Evolutionary conservation across 2,329 filamentous ascomycete genomes (phyloP).

Genomic region (Alternaria conjuncta): DNA sequence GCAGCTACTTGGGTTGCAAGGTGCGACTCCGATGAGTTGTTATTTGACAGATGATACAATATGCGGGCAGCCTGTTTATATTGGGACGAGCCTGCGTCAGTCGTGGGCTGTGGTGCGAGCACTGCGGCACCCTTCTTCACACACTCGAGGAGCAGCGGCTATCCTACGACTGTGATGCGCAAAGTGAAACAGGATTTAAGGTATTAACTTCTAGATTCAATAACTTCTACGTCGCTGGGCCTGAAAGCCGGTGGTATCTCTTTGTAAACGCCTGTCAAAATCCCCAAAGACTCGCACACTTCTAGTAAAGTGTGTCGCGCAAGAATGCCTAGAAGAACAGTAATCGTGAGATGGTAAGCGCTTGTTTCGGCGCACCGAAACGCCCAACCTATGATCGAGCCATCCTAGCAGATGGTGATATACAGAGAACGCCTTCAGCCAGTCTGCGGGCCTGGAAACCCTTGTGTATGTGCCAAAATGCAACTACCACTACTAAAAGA

Average conservation of each 20-base stretch:
- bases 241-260: slow-evolving; percentile 38
- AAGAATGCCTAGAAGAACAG: slow-evolving; percentile 23
- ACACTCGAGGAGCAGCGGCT: background rate
- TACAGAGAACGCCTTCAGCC: slow-evolving; percentile 38
- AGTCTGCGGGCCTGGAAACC: slow-evolving; percentile 33
- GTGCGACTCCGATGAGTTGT: slow-evolving; percentile 20
- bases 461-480: slow-evolving; percentile 39
- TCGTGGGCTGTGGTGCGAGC: slow-evolving; percentile 11
- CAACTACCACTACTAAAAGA: slow-evolving; percentile 40
- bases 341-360: slow-evolving; percentile 19
- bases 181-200: background rate
- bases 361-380: slow-evolving; percentile 22
- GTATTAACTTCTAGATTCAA: slow-evolving; percentile 10
- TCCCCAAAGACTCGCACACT: slow-evolving; percentile 29
- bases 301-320: slow-evolving; percentile 40
- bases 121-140: slow-evolving; percentile 1
- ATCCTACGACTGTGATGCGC: background rate
- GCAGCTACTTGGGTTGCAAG: slow-evolving; percentile 15
- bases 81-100: slow-evolving; percentile 23
- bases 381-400: slow-evolving; percentile 26
- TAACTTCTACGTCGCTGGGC: slow-evolving; percentile 29
- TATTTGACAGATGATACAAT: slow-evolving; percentile 25
- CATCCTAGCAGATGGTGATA: slow-evolving; percentile 25
- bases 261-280: slow-evolving; percentile 26
- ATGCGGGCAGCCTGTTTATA: slow-evolving; percentile 13